Base-by-base conservation (phyloP, 495 filamentous ascomycete genomes). In the Penicillium verhagenii region DNA sequence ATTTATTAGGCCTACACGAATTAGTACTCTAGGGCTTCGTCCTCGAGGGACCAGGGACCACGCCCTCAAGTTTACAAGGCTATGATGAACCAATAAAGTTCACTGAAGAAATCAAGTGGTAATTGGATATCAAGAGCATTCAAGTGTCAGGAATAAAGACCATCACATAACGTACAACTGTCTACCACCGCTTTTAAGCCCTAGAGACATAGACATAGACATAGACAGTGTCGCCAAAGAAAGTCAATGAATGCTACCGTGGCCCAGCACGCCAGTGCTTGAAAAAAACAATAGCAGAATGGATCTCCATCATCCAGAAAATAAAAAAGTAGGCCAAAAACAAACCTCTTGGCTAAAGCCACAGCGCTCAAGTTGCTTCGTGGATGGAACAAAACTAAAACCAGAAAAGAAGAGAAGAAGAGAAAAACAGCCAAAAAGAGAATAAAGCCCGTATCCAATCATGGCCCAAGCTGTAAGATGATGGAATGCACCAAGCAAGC, bases 361-460 rank as follows among this genome's bases (percentile, higher is more conserved):
- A 55, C 24, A 35, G 54, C 60, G 63, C 63, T 62, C 52, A 59
- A 63, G 29, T 52, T 59, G 39, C 60, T 47, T 33, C 45, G 35
- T 54, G 49, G 52, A 35, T 16, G 33, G 33, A 35, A 35, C 13
- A 35, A n/a, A 35, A 35, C 31, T n/a, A n/a, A n/a, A n/a, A n/a
- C n/a, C n/a, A n/a, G n/a, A n/a, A 35, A 58, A 50, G 45, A 44
- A 24, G 54, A 50, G 28, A 56, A 20, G 45, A n/a, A 43, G 42
- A 47, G 54, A 42, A 35, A 28, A 26, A 44, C 24, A 21, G 37
- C 10, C 29, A 48, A 21, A 31, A n/a, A n/a, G n/a, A n/a, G n/a
- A n/a, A n/a, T n/a, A n/a, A n/a, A n/a, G n/a, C n/a, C n/a, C n/a
- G n/a, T n/a, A n/a, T n/a, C n/a, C n/a, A n/a, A n/a, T n/a, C n/a